Base-by-base conservation (phyloP, 202 grass and related monocot species). In the Panicum hallii region DNA sequence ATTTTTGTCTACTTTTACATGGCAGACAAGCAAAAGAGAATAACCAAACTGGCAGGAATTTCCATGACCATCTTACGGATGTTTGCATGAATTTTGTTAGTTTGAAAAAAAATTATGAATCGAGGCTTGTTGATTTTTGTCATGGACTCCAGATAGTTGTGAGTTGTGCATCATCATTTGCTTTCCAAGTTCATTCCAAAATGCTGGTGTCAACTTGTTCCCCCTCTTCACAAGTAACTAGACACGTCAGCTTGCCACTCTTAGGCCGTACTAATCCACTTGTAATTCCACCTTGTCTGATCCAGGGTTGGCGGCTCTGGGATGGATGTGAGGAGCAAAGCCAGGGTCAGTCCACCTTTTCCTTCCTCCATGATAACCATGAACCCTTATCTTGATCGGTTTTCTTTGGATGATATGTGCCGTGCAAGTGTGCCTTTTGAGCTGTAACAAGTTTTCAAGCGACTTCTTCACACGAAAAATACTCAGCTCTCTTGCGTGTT, bases 291-390 rank as follows among this genome's bases (percentile, higher is more conserved):
- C 62, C 15, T 74, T 56, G 62, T 72, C 48, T 84, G 5, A 80
- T 71, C n/a, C 79, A 98, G 95, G 95, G 69, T 98, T 80, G 95
- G 95, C 30, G 95, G 91, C 12, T 87, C 95, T n/a, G 93, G 95
- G 6, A 92, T 95, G 68, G 95, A 98, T 62, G 76, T 98, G 63
- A 90, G 95, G 87, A 98, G 95, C 93, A 98, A 98, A 87, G 93
- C 91, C 87, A 95, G 93, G 81, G 92, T 94, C 1, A 32, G 57
- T 80, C 49, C 49, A 16, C 17, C 20, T 41, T 8, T 60, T 52
- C 43, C 0, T 47, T 28, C 64, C 2, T 19, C n/a, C 52, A 17
- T 69, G 7, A 67, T 74, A 52, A 23, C 40, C 80, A 50, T 32
- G 3, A 23, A 32, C 40, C 15, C 28, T 71, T 69, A 32, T 82